Evolutionary conservation across 2,329 filamentous ascomycete species (phyloP).

Genomic region (Verticillium klebahnii): DNA sequence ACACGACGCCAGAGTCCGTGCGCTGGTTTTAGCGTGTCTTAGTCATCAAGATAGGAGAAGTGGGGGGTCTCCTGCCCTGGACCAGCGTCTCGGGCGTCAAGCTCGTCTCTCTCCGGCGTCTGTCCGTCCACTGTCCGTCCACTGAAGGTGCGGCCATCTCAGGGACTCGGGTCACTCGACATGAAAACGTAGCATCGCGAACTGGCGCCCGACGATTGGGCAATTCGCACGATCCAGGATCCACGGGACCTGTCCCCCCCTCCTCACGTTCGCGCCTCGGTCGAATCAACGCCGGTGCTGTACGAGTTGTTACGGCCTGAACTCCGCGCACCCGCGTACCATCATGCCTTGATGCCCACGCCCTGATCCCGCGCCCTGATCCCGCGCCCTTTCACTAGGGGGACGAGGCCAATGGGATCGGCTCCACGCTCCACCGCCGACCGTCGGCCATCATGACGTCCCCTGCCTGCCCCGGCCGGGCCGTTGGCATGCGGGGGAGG

Average conservation of each 20-base stretch:
- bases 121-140: background rate
- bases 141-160: background rate
- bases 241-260: background rate
- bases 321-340: too few species aligned
- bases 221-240: background rate
- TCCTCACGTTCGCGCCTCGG: background rate
- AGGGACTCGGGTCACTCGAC: background rate
- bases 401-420: background rate
- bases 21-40: background rate
- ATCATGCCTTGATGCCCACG: background rate
- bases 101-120: background rate
- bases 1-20: slow-evolving; percentile 4
- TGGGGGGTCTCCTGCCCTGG: background rate
- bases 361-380: background rate
- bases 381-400: background rate
- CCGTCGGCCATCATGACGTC: background rate
- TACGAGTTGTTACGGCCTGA: background rate
- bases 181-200: background rate
- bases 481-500: background rate
- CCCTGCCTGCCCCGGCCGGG: background rate
- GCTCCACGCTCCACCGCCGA: background rate
- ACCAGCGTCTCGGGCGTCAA: background rate
- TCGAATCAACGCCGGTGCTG: background rate
- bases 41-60: background rate
- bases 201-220: background rate